A percentile compares a stretch with the other conserved stretches of the same genome.
These are phyloP conservation scores for Galerina sulciceps DNA, from an alignment of 768 basidiomycete genomes.

Conservation along the genomic window DNA sequence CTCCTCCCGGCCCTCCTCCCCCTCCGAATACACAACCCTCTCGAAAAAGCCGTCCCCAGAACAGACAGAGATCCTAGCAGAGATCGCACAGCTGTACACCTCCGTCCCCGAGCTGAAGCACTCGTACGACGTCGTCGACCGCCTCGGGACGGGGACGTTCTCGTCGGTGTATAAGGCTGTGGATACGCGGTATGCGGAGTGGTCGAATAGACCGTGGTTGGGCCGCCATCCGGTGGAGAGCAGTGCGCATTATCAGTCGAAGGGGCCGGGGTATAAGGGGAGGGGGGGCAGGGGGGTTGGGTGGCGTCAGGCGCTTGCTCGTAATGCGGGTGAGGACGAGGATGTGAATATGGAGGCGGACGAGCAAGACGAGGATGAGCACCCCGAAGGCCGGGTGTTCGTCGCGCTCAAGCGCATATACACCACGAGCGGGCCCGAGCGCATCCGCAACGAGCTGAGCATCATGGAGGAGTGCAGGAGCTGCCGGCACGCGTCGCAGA, in stretches of 20 bases:
- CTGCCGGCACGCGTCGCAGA: conserved; percentile 86
- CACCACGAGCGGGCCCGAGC: conserved; percentile 91
- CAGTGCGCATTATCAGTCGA: conserved; percentile 68
- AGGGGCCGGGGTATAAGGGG: conserved; percentile 32
- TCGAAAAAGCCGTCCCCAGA: conserved; percentile 67
- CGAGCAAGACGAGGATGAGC: conserved; percentile 15
- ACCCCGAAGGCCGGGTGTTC: conserved; percentile 55
- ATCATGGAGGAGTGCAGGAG: conserved; percentile 88
- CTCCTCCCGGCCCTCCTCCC: conserved; percentile 25
- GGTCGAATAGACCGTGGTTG: conserved; percentile 78
- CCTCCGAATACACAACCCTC: conserved; percentile 67
- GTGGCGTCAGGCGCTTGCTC: conserved; percentile 7
- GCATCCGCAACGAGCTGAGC: conserved; percentile 90
- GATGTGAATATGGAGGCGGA: background rate
- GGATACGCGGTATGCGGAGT: conserved; percentile 77
- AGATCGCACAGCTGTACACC: conserved; percentile 73
- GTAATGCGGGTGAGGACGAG: background rate
- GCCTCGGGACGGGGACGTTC: conserved; percentile 96
- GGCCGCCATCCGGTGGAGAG: conserved; percentile 65
- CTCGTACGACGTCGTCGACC: conserved; percentile 83
- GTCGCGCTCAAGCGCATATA: conserved; percentile 98
- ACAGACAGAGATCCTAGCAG: conserved; percentile 70
- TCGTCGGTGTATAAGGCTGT: conserved; percentile 99
- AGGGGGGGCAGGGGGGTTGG: conserved; percentile 24
- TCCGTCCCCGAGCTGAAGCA: conserved; percentile 67